Evolutionary conservation across 2,329 filamentous ascomycete genomes (phyloP).

Genomic region (Malbranchea cinnamomea): DNA sequence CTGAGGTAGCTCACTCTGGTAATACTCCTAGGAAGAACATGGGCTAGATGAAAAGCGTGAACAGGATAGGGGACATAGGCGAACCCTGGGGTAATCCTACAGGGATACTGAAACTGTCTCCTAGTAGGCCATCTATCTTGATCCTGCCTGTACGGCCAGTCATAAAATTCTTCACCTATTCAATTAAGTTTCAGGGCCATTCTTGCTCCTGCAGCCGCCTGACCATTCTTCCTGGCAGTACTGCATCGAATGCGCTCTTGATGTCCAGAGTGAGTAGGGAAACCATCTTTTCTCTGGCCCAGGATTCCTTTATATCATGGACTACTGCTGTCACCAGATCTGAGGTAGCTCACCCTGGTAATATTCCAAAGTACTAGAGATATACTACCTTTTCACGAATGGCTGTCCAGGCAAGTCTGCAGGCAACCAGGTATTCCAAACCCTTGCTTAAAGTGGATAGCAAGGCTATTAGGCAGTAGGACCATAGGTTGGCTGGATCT

Average conservation of each 20-base stretch:
- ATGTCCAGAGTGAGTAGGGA: constrained; percentile 7
- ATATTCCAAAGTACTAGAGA: constrained; percentile 11
- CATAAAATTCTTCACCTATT: constrained; percentile 4
- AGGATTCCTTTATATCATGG: constrained; percentile 3
- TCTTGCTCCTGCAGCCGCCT: constrained; percentile 2
- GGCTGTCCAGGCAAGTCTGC: constrained; percentile 11
- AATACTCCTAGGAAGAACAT: too few relatives aligned
- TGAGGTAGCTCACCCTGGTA: constrained; percentile 7
- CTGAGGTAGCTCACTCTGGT: too few relatives aligned
- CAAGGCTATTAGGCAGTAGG: constrained; percentile 15
- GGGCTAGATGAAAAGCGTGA: constrained; percentile 2
- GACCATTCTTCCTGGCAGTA: constrained; percentile 4
- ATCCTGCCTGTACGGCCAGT: neutral
- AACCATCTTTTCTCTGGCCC: neutral
- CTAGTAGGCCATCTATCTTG: neutral
- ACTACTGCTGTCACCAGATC: constrained; percentile 2
- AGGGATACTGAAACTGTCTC: neutral
- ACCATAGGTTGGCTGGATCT: constrained; percentile 9
- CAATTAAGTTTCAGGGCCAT: constrained; percentile 1
- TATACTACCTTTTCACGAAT: constrained; percentile 12
- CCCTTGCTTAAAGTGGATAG: constrained; percentile 16
- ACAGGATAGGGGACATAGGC: constrained; percentile 4
- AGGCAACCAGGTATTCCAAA: constrained; percentile 14
- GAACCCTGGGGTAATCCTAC: constrained; percentile 3
- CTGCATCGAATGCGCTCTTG: constrained; percentile 7